Evolutionary conservation across 805 yeast species (phyloP).

Genomic region (Lipomyces mesembrius): DNA sequence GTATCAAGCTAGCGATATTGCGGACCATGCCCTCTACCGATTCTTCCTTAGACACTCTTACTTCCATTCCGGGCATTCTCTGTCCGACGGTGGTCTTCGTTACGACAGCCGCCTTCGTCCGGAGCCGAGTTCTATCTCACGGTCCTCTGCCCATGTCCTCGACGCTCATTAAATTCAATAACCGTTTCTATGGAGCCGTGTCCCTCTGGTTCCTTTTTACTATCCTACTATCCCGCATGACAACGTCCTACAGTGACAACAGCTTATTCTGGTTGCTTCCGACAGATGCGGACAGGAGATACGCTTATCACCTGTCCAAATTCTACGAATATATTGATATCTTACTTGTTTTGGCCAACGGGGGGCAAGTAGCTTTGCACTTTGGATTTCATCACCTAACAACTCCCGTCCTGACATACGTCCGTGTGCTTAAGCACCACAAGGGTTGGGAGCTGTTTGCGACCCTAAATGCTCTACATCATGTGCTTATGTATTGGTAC

Average conservation of each 20-base stretch:
- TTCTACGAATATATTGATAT: constrained; percentile 11
- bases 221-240: constrained; percentile 3
- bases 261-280: constrained; percentile 1
- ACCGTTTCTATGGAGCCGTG: constrained; percentile 2
- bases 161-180: constrained; percentile 8
- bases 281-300: constrained; percentile 3
- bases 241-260: neutral
- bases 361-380: constrained; percentile 9
- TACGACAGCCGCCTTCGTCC: neutral
- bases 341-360: constrained; percentile 10
- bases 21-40: constrained; percentile 3
- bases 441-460: constrained; percentile 11
- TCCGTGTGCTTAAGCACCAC: constrained; percentile 5
- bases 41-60: constrained; percentile 2
- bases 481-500: constrained; percentile 5
- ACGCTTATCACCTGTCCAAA: constrained; percentile 7
- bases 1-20: neutral
- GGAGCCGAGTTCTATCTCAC: neutral
- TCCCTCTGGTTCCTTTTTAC: neutral
- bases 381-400: constrained; percentile 12
- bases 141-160: neutral
- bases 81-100: constrained; percentile 5
- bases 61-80: constrained; percentile 6
- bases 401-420: constrained; percentile 9
- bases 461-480: constrained; percentile 2